Evolutionary conservation across 2,329 filamentous ascomycete species (phyloP), one percentile per base, ranked within the genome.

Genomic region (Colletotrichum sp.): DNA sequence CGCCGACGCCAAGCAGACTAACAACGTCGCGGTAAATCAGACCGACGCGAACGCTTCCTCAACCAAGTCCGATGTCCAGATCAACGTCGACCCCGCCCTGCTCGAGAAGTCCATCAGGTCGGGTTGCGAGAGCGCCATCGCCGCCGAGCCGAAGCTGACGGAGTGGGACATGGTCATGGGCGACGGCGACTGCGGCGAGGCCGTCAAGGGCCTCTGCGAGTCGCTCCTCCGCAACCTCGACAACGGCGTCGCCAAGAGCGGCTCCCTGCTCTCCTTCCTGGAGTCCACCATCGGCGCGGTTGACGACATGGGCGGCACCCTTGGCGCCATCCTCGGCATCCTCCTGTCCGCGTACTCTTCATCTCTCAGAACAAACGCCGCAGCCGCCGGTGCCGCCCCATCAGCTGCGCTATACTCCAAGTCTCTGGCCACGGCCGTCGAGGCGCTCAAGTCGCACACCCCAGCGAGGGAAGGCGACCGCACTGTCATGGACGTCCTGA

Each of bases 291-390:
- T 80, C 10, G 79, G 81, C 32, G 80, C 82, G 16, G 82, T 85
- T 8, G 84, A 86, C 69, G 81, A 80, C 72, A 85, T 85, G 83
- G 84, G 82, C 24, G 83, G 84, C 7, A 85, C 82, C 2, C 81
- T 84, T 0, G 84, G 84, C 9, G 84, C 81, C 18, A 82, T 83
- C 55, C 77, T 81, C n/a, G 81, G 81, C 12, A 82, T 83, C 68
- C 75, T 82, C 10, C 77, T 83, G 16, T 80, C 78, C 3, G 80
- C 80, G 8, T 80, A 80, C 24, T 75, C 77, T 1, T 76, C 79
- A 3, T 71, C 77, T 3, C 77, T 83, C 15, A 77, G 77, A 32
- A 65, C 10, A 8, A 64, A 66, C 34, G 62, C 39, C 8, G 39
- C 59, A 52, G 22, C 39, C 36, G 48, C 15, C 6, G 26, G 44